Base-by-base conservation (phyloP, 108 stramenopile species). In the Nitzschia sp. region DNA sequence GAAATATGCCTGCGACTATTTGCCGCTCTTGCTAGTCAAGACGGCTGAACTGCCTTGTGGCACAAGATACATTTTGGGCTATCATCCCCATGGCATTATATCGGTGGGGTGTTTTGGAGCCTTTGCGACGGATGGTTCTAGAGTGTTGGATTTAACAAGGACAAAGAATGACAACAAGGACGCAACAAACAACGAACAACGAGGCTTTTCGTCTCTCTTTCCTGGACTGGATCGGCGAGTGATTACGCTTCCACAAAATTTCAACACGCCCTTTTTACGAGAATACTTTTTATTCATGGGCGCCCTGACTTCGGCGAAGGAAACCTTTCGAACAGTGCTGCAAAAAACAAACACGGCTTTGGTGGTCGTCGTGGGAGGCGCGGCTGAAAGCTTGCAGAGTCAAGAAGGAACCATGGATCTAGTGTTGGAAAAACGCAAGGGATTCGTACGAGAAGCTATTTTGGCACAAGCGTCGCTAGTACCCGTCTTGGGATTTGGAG, bases 381-480 rank as follows among this genome's bases (percentile, higher is more conserved):
- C 81, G 9, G 63, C 56, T 19, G 82, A 88, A 74, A 59, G 68
- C n/a, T 46, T 83, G 31, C 47, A 77, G 25, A 53, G 67, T 28
- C 54, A 78, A 3, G 76, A 66, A 0, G 66, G 66, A 25, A 28
- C 30, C 0, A 64, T 80, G 21, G 28, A 54, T 9, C 48, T 93
- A 36, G 85, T 72, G 51, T 66, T 96, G 8, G 24, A 64, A 42
- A 80, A 76, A 31, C 76, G 93, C 2, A 88, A 88, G 58, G 95
- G 95, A 8, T 94, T 96, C 63, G 66, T 94, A 15, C 82, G 82
- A 32, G 53, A 85, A 3, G 93, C 95, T 0, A 64, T 94, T 34
- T 42, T 71, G 53, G 75, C 85, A 4, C 85, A 87, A 3, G 77
- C 82, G 0, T 66, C 76, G 2, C 69, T 93, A 19, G 88, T 96